These are phyloP conservation scores for Fonsecaea multimorphosa DNA, from an alignment of 2,329 filamentous ascomycete species.

Conservation along the genomic window DNA sequence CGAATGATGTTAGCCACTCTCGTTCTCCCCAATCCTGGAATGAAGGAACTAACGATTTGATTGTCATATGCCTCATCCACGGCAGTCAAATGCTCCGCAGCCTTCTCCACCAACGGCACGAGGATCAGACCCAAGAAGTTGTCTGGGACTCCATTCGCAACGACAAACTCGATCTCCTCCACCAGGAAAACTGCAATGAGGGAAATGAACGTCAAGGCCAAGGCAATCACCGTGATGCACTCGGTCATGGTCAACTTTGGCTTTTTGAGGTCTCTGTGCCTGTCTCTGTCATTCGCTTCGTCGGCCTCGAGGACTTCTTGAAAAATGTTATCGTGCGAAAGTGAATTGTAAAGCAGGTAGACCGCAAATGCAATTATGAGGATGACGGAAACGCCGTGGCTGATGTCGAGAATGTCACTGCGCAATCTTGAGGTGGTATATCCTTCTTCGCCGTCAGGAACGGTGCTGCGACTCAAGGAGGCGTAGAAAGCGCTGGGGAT, in stretches of 20 bases:
- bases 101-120: constrained; percentile 73
- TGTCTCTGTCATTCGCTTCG: constrained; percentile 70
- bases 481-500: constrained; percentile 56
- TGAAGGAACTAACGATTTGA: constrained; percentile 50
- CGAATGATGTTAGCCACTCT: constrained; percentile 18
- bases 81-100: constrained; percentile 82
- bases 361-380: constrained; percentile 72
- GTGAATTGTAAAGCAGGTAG: constrained; percentile 75
- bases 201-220: constrained; percentile 72
- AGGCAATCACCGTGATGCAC: constrained; percentile 67
- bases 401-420: constrained; percentile 67
- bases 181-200: constrained; percentile 77
- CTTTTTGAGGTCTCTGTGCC: constrained; percentile 64
- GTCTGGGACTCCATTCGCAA: constrained; percentile 60
- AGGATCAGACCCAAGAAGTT: constrained; percentile 75
- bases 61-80: constrained; percentile 85
- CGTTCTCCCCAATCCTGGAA: background rate
- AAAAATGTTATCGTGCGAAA: constrained; percentile 77
- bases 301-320: constrained; percentile 74
- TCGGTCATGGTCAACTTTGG: constrained; percentile 77
- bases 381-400: constrained; percentile 72
- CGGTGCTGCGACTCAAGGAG: constrained; percentile 60
- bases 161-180: constrained; percentile 70
- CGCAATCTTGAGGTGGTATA: constrained; percentile 53
- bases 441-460: constrained; percentile 38